Evolutionary conservation across 2,329 filamentous ascomycete species (phyloP), one percentile per base, ranked within the genome.

Genomic region (Eurotiales sp.): DNA sequence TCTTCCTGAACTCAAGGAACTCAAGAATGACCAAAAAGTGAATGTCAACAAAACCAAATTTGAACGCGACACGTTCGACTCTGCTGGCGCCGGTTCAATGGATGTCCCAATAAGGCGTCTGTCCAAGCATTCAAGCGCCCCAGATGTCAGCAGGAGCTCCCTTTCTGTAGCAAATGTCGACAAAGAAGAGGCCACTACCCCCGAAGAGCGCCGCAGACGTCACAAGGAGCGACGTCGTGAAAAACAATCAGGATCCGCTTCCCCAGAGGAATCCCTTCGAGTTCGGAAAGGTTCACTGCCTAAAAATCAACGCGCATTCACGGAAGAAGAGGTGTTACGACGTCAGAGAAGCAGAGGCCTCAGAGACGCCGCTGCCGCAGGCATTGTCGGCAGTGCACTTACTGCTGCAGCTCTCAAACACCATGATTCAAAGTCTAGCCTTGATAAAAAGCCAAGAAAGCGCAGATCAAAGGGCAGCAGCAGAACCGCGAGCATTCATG

Each of bases 1-100:
- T 48, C 73, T 99, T 2, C 93, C 93, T 0, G 92, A 99, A 69
- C 77, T 99, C 40, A 92, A 90, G 60, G 89, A 90, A 8, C 76
- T 99, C 50, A 96, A 96, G 69, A 84, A 91, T 61, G 90, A 96
- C 64, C 88, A 92, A 66, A 91, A 88, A 67, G 86, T 86, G 57
- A 83, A 86, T 56, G 80, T 86, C 57, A 86, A 83, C 60, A 82
- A 82, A 10, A 82, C 82, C 50, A 85, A 84, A 52, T 91, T 88
- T 27, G 81, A 86, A 25, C 77, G 77, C 50, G 81, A 84, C 54
- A 32, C 46, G n/a, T 76, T 81, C 65, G 77, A 83, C 60, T 81
- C 83, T 50, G 85, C 85, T 1, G 76, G 71, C 58, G 81, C 72
- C 64, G 86, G 74, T 53, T 77, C 77, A 19, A 77, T 79, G 55